Conservation (phyloP, 2,329 filamentous ascomycete species). For the Alternaria arborescens region DNA sequence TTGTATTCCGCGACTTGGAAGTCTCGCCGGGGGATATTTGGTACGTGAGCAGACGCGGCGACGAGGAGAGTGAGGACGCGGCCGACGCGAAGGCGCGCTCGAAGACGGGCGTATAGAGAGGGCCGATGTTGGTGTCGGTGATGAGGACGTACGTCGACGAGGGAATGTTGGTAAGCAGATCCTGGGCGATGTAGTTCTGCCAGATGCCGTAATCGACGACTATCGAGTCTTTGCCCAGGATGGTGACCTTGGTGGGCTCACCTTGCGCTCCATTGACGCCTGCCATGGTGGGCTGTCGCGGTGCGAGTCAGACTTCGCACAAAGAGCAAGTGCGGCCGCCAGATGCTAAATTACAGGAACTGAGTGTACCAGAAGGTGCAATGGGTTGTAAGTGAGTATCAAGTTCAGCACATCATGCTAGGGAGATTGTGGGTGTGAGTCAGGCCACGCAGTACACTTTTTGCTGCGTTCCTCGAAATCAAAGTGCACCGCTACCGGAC, state of each 20-base stretch:
- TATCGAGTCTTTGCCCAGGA: slow-evolving; percentile 89
- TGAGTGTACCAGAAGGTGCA: neutral
- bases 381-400: slow-evolving; percentile 3
- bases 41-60: slow-evolving; percentile 80
- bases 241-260: slow-evolving; percentile 71
- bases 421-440: slow-evolving; percentile 6
- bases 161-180: slow-evolving; percentile 77
- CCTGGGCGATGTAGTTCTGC: slow-evolving; percentile 79
- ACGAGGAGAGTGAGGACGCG: slow-evolving; percentile 53
- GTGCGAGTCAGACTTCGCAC: slow-evolving; percentile 22
- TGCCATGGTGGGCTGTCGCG: slow-evolving; percentile 38
- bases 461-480: slow-evolving; percentile 16
- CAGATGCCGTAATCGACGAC: slow-evolving; percentile 92
- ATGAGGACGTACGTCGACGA: slow-evolving; percentile 96
- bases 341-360: neutral
- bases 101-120: slow-evolving; percentile 83
- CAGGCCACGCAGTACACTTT: slow-evolving; percentile 7
- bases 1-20: slow-evolving; percentile 91
- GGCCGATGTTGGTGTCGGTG: slow-evolving; percentile 90
- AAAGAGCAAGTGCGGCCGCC: slow-evolving; percentile 8
- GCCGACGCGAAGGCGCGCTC: slow-evolving; percentile 68
- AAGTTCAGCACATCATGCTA: slow-evolving; percentile 13
- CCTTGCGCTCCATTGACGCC: slow-evolving; percentile 34
- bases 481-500: slow-evolving; percentile 26
- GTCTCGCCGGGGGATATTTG: slow-evolving; percentile 92